Evolutionary conservation across 2,329 filamentous ascomycete genomes (phyloP), one percentile per base, ranked within the genome.

Genomic region (Talaromyces sp.): DNA sequence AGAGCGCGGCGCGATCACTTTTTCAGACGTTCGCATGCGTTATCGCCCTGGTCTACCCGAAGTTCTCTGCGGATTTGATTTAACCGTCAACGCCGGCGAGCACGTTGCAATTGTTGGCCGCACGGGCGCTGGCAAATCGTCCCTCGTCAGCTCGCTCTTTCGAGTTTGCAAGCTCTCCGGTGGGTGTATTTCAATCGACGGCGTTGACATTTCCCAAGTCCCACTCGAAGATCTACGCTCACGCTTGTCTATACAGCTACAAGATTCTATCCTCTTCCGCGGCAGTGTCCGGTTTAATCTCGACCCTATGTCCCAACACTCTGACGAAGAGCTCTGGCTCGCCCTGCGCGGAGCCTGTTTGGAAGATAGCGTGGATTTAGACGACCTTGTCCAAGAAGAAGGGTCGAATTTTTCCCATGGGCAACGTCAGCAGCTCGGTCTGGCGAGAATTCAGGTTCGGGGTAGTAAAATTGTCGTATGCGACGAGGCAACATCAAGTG

Each of bases 231-330:
- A 88, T 58, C 77, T 94, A 15, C 82, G 89, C 22, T 86, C 84
- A 17, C 81, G 88, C 0, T 73, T 93, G 1, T 87, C 88, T 40
- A 92, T 93, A 64, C 92, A 94, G 56, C 89, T 89, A 1, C 88
- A 91, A 74, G 89, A 93, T 64, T 89, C 89, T 0, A 87, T 92
- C 1, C 80, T 94, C 5, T 93, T 94, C 74, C 89, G 86, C 1
- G 89, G 89, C 28, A 91, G 88, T 0, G 77, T 94, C 21, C 81
- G 89, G 46, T 84, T 80, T 45, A 93, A 93, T 66, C 79, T 94
- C 3, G 89, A 94, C 66, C 86, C 89, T 0, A 91, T 92, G 65
- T 78, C 86, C 56, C 78, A 88, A 60, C 84, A 89, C 66, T 81
- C 78, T 1, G 89, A 93, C 62, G 78, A 76, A 0, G 85, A 89